A percentile compares a stretch with the other conserved stretches of the same genome.
Evolutionary conservation across 169 alveolate species (phyloP).

Genomic region (Cyclospora cayetanensis): DNA sequence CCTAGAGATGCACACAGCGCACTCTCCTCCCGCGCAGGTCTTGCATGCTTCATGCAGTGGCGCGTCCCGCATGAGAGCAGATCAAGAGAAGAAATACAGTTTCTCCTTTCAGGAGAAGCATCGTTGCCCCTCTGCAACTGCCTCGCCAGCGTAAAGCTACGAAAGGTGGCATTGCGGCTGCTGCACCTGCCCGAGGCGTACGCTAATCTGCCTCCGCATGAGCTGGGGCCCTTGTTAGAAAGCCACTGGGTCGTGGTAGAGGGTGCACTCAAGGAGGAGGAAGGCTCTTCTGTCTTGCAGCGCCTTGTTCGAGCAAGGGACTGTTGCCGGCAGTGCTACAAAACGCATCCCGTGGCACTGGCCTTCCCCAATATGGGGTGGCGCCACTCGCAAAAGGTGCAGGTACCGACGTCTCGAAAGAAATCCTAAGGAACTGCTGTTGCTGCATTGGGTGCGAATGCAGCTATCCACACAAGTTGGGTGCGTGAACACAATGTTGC

Average conservation of each 20-base stretch:
- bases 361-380: slow-evolving; percentile 46
- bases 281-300: slow-evolving; percentile 22
- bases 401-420: background rate
- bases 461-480: no score
- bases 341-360: slow-evolving; percentile 43
- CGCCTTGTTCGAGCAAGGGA: slow-evolving; percentile 37
- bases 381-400: slow-evolving; percentile 1
- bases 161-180: slow-evolving; percentile 30
- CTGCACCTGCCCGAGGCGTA: slow-evolving; percentile 28
- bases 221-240: slow-evolving; percentile 46
- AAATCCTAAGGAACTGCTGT: no score
- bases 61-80: slow-evolving; percentile 16
- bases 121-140: slow-evolving; percentile 51
- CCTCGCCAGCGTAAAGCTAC: slow-evolving; percentile 13
- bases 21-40: background rate
- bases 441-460: no score
- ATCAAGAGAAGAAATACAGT: slow-evolving; percentile 29
- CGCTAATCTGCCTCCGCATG: slow-evolving; percentile 46
- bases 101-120: slow-evolving; percentile 7
- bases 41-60: slow-evolving; percentile 58
- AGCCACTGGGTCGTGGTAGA: slow-evolving; percentile 60
- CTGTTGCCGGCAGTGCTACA: slow-evolving; percentile 43
- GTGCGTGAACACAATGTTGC: no score
- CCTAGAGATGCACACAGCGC: background rate
- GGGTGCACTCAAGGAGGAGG: slow-evolving; percentile 4